Conservation (phyloP, 768 basidiomycete species). For the Leccinum obscurum region DNA sequence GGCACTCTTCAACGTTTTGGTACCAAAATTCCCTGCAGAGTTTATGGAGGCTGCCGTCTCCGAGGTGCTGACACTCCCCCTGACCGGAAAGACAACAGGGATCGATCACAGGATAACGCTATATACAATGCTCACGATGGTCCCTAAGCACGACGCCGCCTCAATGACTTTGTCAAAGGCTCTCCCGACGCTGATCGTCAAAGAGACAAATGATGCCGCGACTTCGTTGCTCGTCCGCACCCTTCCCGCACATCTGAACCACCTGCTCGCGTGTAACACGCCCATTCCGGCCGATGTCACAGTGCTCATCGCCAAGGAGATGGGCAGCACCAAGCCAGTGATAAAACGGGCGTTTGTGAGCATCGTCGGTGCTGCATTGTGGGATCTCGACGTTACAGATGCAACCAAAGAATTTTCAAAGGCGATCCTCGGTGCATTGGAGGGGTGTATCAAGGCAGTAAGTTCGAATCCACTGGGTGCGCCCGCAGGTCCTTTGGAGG, state of each 20-base stretch:
- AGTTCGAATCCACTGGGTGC: slow-evolving; percentile 58
- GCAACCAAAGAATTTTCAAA: slow-evolving; percentile 54
- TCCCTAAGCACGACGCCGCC: slow-evolving; percentile 50
- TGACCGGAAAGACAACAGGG: slow-evolving; percentile 82
- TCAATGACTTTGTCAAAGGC: slow-evolving; percentile 46
- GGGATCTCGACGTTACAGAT: slow-evolving; percentile 43
- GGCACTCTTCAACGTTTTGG: slow-evolving; percentile 54
- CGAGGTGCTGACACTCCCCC: slow-evolving; percentile 74
- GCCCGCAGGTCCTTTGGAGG: slow-evolving; percentile 73
- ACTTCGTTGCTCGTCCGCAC: slow-evolving; percentile 52
- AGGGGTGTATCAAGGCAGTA: slow-evolving; percentile 66
- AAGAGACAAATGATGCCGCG: slow-evolving; percentile 78
- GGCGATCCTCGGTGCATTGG: slow-evolving; percentile 60
- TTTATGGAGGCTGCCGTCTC: slow-evolving; percentile 48
- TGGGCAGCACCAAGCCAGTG: slow-evolving; percentile 63
- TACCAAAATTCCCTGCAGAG: slow-evolving; percentile 35
- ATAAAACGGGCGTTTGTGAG: slow-evolving; percentile 61
- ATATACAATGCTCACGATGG: slow-evolving; percentile 69
- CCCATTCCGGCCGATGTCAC: slow-evolving; percentile 46
- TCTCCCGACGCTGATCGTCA: slow-evolving; percentile 50
- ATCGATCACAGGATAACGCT: slow-evolving; percentile 82
- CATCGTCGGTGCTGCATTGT: slow-evolving; percentile 61
- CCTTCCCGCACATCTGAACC: slow-evolving; percentile 59
- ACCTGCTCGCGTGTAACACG: slow-evolving; percentile 45
- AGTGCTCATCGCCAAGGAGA: slow-evolving; percentile 64